phyloP scores from a whole-genome alignment of 768 basidiomycete species.

The Collybiopsis luxurians region DNA sequence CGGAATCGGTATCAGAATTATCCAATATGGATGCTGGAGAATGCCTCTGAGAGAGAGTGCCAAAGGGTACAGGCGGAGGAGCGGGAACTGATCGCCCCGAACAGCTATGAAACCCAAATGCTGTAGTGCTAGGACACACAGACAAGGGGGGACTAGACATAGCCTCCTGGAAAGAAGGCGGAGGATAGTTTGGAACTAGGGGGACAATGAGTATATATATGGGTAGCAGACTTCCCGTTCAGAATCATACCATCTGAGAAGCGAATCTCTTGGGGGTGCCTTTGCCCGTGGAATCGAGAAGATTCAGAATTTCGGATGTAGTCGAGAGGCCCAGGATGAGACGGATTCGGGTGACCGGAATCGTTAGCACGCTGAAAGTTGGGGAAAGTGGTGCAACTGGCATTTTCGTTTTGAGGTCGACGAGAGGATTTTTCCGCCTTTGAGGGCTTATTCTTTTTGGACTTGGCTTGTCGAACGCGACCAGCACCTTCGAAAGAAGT shows the following conservation, averaged over 20 bases:
- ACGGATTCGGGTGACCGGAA: neutral
- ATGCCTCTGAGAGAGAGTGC: neutral
- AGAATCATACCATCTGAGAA: constrained; percentile 4
- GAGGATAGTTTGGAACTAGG: constrained; percentile 60
- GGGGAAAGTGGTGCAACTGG: neutral
- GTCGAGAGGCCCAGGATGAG: neutral
- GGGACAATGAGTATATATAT: neutral
- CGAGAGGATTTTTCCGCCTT: constrained; percentile 34
- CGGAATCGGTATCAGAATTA: constrained; percentile 40
- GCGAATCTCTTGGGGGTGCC: neutral
- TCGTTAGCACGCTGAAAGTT: neutral
- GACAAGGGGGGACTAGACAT: constrained; percentile 44
- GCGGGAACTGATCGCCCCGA: constrained; percentile 13
- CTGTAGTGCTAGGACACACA: constrained; percentile 38
- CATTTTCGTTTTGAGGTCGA: constrained; percentile 40
- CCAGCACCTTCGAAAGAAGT: constrained; percentile 51
- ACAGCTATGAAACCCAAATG: constrained; percentile 21
- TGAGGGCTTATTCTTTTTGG: constrained; percentile 37
- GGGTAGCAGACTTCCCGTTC: no score
- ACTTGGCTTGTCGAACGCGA: constrained; percentile 41
- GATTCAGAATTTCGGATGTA: neutral
- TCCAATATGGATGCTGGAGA: constrained; percentile 4
- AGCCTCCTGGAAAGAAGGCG: constrained; percentile 75
- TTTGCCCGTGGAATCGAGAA: neutral
- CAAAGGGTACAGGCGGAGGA: no score